A percentile compares a stretch with the other conserved stretches of the same genome.
These are phyloP conservation scores for apple (Malus domestica) DNA, from an alignment of 306 rosid genomes.

Conservation along the genomic window DNA sequence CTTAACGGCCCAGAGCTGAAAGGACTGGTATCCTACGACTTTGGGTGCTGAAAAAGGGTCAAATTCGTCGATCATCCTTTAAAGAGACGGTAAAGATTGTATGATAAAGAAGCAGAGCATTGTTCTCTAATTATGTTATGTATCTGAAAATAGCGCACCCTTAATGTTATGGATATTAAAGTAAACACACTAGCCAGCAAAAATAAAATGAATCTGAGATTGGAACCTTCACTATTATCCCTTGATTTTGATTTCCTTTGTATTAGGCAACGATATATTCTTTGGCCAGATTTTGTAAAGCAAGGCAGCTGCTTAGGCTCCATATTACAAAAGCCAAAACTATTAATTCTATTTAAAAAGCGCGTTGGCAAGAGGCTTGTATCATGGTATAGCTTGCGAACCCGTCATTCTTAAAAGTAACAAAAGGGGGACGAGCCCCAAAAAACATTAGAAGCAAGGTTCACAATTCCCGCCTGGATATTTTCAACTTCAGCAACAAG, in stretches of 20 bases:
- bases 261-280: neutral
- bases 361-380: neutral
- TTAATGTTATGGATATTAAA: neutral
- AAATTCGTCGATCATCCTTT: neutral
- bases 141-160: conserved; percentile 1
- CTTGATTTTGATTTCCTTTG: neutral
- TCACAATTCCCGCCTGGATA: too few relatives aligned
- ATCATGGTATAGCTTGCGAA: too few relatives aligned
- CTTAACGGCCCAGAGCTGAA: conserved; percentile 82
- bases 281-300: neutral
- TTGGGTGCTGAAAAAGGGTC: conserved; percentile 52
- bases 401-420: too few relatives aligned
- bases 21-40: conserved; percentile 81
- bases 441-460: too few relatives aligned
- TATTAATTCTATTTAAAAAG: too few relatives aligned
- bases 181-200: neutral
- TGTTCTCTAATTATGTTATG: conserved; percentile 7
- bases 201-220: conserved; percentile 15
- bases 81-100: conserved; percentile 1
- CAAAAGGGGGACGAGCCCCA: too few relatives aligned
- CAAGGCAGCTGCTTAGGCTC: too few relatives aligned
- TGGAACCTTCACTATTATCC: neutral
- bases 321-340: too few relatives aligned
- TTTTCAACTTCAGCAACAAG: too few relatives aligned
- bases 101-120: conserved; percentile 8